Evolutionary conservation across 2,329 filamentous ascomycete genomes (phyloP).

Genomic region (Byssochlamys sp.): DNA sequence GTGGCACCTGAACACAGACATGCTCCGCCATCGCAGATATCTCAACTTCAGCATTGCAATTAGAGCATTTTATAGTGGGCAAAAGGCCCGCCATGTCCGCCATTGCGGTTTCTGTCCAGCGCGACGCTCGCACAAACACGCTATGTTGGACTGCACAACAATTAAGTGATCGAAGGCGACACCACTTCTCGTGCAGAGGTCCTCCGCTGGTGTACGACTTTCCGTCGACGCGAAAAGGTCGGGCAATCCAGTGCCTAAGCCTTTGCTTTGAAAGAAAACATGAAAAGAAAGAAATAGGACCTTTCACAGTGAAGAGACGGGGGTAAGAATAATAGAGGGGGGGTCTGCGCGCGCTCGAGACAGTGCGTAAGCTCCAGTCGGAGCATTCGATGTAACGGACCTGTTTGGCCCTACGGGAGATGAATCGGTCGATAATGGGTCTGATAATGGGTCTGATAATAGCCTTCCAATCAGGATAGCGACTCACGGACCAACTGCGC

Average conservation of each 20-base stretch:
- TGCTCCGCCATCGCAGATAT: slow-evolving; percentile 83
- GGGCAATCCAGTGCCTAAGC: background rate
- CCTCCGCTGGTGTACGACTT: background rate
- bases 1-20: slow-evolving; percentile 48
- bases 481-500: background rate
- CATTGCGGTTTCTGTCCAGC: background rate
- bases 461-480: background rate
- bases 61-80: slow-evolving; percentile 80
- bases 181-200: background rate
- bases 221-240: background rate
- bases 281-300: background rate
- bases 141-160: background rate
- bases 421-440: background rate
- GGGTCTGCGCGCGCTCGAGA: background rate
- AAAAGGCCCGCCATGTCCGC: slow-evolving; percentile 59
- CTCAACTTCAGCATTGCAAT: slow-evolving; percentile 66
- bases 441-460: background rate
- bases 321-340: background rate
- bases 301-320: background rate
- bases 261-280: background rate
- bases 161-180: slow-evolving; percentile 33
- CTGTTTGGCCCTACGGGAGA: background rate
- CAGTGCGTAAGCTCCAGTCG: background rate
- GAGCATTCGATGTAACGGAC: background rate
- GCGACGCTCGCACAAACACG: background rate